These are phyloP conservation scores for Sutorius eximius DNA, from an alignment of 1,284 basidiomycete species.

Conservation along the genomic window DNA sequence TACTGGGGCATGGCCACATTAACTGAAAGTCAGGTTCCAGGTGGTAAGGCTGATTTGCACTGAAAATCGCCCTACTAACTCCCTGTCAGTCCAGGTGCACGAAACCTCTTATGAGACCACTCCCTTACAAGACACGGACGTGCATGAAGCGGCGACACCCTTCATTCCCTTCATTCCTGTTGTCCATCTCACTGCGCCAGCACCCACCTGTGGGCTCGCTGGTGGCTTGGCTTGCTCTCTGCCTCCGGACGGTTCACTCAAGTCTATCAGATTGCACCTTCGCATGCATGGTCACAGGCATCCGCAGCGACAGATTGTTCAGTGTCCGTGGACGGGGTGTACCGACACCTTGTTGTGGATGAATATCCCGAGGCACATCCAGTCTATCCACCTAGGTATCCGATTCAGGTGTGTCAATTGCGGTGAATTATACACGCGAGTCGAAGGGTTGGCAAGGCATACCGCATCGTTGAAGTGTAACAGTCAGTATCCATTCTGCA, in stretches of 20 bases:
- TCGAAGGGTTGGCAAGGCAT: not conserved
- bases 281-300: no score
- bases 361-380: no score
- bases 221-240: slow-evolving; percentile 1
- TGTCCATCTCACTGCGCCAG: not conserved
- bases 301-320: no score
- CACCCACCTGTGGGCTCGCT: not conserved
- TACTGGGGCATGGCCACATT: not conserved
- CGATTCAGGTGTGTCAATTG: slow-evolving; percentile 10
- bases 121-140: no score
- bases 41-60: not conserved
- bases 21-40: not conserved
- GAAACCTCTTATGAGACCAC: no score
- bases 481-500: not conserved
- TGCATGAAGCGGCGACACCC: not conserved
- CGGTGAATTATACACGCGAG: slow-evolving; percentile 5
- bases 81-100: not conserved
- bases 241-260: slow-evolving; percentile 1
- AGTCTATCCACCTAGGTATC: not conserved
- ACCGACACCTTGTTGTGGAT: not conserved
- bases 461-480: slow-evolving; percentile 1
- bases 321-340: slow-evolving; percentile 9
- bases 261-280: slow-evolving; percentile 1
- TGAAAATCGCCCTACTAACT: not conserved
- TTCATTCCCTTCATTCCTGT: not conserved